Percentiles rank a stretch among this genome's conserved stretches.
phyloP scores from a whole-genome alignment of 345 rosid genomes.

The Citrus maxima region DNA sequence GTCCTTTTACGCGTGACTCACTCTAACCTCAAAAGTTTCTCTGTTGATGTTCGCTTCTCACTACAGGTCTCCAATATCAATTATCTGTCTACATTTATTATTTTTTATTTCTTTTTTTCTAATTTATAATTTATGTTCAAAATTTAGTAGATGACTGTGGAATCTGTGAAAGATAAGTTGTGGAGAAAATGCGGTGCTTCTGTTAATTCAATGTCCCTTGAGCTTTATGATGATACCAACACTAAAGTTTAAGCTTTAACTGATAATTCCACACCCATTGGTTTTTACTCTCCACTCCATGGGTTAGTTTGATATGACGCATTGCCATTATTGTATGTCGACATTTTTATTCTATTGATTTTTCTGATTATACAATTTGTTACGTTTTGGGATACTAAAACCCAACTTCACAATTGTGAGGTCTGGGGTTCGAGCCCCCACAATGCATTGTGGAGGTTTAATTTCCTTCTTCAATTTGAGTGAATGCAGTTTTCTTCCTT shows the following conservation, averaged over 20 bases:
- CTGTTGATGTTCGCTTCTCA: conserved; percentile 64
- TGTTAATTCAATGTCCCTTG: conserved; percentile 63
- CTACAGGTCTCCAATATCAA: conserved; percentile 46
- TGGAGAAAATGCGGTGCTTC: conserved; percentile 91
- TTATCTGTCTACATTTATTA: background rate
- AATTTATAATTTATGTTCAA: background rate
- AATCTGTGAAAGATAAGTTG: conserved; percentile 78
- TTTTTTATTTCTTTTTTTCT: background rate
- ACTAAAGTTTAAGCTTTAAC: conserved; percentile 49
- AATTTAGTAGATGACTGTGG: conserved; percentile 46
- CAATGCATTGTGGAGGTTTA: too few species aligned
- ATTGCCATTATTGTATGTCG: background rate
- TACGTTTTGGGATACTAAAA: too few species aligned
- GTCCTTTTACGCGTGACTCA: conserved; percentile 74
- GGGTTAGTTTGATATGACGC: conserved; percentile 36
- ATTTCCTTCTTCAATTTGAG: too few species aligned
- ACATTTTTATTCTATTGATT: background rate
- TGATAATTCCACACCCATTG: conserved; percentile 62
- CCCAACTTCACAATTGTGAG: too few species aligned
- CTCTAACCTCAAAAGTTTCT: conserved; percentile 71
- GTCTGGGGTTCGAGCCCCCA: fast-evolving
- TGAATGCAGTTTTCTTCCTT: fast-evolving
- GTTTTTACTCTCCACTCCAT: conserved; percentile 75
- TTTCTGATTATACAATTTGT: background rate
- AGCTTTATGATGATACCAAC: conserved; percentile 78